Base-by-base conservation (phyloP, 2,329 filamentous ascomycete genomes). In the Ramularia collo-cygni region DNA sequence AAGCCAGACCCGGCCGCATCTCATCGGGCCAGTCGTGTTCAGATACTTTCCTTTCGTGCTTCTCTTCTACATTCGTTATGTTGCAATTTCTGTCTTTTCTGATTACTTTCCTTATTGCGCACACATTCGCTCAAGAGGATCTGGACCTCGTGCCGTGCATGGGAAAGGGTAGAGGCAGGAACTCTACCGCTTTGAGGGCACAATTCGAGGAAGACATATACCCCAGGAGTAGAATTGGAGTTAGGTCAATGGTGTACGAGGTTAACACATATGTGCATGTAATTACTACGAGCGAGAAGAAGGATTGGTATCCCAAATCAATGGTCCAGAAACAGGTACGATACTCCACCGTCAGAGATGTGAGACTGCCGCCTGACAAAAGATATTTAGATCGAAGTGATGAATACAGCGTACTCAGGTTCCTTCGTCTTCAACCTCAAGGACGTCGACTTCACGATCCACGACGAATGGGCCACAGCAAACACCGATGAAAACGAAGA, bases 81-180 rank as follows among this genome's bases (percentile, higher is more conserved):
- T 10, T 24, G 21, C 21, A 6, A 6, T 24, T 24, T 24, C 21
- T 24, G 21, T 24, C 21, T 10, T 10, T 24, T 24, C 10, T 24
- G 21, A 6, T 24, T 24, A 24, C 21, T 6, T 24, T 24, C 21
- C 10, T 24, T 10, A 24, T 24, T 24, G 21, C 10, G 10, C 21
- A 24, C 10, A 24, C 21, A 24, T 10, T 24, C 21, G 21, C 21
- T 24, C 21, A 24, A 24, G 21, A 24, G 10, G 21, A 24, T 24
- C 21, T 24, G 6, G 21, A 24, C 10, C 10, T 33, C 14, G n/a
- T 33, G 19, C 31, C 31, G 17, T 33, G 31, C 31, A 33, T 12
- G 19, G 31, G 31, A 14, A 33, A 33, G 19, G 31, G 31, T 18
- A 33, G 31, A 33, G 31, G 31, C 31, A 33, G 31, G 31, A 33